Percentiles rank a stretch among this genome's conserved stretches.
Conservation (phyloP, 371 early-diverging fungal genomes). For the Mucor saturninus region DNA sequence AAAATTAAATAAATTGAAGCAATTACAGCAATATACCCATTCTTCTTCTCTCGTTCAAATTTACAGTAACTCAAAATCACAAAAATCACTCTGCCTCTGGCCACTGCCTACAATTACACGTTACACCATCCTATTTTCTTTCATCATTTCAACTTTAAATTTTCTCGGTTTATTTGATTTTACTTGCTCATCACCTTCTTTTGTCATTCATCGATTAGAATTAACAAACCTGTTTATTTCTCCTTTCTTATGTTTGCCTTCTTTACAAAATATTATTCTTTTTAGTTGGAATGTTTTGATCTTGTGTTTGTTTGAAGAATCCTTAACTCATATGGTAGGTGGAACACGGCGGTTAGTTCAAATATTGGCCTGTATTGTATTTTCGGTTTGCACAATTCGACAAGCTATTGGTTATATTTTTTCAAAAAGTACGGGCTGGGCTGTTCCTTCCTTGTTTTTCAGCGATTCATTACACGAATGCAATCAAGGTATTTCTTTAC, state of each 20-base stretch:
- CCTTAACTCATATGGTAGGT: constrained; percentile 36
- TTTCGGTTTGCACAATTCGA: constrained; percentile 30
- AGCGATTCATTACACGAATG: constrained; percentile 56
- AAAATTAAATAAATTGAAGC: constrained; percentile 17
- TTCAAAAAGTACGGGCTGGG: constrained; percentile 52
- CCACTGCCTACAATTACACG: constrained; percentile 38
- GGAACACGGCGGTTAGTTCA: constrained; percentile 29
- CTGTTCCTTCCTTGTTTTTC: constrained; percentile 51
- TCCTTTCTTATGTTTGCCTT: constrained; percentile 28
- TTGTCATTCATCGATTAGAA: constrained; percentile 32
- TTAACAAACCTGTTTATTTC: constrained; percentile 29
- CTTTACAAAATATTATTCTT: constrained; percentile 19
- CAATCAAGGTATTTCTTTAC: constrained; percentile 43
- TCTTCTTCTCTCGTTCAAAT: constrained; percentile 11
- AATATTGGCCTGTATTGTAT: constrained; percentile 25
- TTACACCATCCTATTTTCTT: constrained; percentile 29
- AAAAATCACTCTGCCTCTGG: constrained; percentile 34
- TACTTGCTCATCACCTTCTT: constrained; percentile 37
- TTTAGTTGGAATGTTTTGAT: constrained; percentile 31
- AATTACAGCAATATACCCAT: constrained; percentile 15
- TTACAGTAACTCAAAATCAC: constrained; percentile 25
- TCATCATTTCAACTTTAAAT: constrained; percentile 30
- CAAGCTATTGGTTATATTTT: constrained; percentile 49
- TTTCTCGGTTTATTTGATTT: constrained; percentile 19
- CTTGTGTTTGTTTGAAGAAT: constrained; percentile 39